Evolutionary conservation across 2,329 filamentous ascomycete genomes (phyloP).

Genomic region (Scedosporium boydii): DNA sequence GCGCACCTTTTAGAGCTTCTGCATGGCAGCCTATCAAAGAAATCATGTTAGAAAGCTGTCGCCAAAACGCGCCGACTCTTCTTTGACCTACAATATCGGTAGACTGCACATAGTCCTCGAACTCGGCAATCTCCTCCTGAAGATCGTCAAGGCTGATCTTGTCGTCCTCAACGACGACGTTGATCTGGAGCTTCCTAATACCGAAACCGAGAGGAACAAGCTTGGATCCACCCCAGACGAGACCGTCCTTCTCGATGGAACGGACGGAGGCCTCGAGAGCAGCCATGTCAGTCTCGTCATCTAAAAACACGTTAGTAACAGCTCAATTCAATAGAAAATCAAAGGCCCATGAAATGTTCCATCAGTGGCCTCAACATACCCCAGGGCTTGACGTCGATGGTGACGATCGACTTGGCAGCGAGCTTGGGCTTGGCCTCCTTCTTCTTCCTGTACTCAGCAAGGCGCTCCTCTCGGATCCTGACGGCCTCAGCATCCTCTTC

Average conservation of each 20-base stretch:
- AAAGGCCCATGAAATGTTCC: neutral
- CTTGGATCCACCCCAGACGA: slow-evolving; percentile 91
- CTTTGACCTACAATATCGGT: slow-evolving; percentile 60
- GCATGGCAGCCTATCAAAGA: slow-evolving; percentile 56
- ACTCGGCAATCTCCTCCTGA: slow-evolving; percentile 68
- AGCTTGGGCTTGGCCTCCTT: slow-evolving; percentile 89
- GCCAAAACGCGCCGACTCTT: neutral
- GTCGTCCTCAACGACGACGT: slow-evolving; percentile 81
- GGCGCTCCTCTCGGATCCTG: slow-evolving; percentile 75
- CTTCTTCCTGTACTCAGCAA: slow-evolving; percentile 94
- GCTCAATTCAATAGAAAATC: neutral
- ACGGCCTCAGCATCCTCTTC: slow-evolving; percentile 86
- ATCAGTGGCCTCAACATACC: slow-evolving; percentile 51
- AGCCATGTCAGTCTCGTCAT: slow-evolving; percentile 90
- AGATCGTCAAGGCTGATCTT: slow-evolving; percentile 70
- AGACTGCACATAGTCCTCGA: slow-evolving; percentile 96
- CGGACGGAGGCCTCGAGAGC: slow-evolving; percentile 74
- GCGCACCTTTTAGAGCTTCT: slow-evolving; percentile 63
- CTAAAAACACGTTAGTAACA: slow-evolving; percentile 29
- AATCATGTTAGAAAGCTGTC: slow-evolving; percentile 9
- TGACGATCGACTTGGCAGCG: slow-evolving; percentile 92
- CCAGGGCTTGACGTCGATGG: slow-evolving; percentile 96
- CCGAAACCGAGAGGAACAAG: slow-evolving; percentile 87
- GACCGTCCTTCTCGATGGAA: slow-evolving; percentile 80
- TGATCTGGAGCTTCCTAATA: slow-evolving; percentile 99